These are phyloP conservation scores for Creolimax fragrantissima DNA, from an alignment of 78 protist genomes.

Conservation along the genomic window DNA sequence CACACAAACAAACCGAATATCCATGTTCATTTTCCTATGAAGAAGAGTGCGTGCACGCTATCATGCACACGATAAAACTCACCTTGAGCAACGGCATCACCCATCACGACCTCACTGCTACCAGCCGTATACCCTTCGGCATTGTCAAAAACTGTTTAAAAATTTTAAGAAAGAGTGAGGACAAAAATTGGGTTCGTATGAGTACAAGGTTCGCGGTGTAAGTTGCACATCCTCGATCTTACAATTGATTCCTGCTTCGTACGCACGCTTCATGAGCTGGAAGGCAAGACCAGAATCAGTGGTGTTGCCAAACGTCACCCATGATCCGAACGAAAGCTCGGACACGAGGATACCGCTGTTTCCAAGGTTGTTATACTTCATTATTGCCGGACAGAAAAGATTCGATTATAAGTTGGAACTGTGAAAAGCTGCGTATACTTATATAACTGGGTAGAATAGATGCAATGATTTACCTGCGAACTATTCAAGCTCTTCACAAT, in stretches of 20 bases:
- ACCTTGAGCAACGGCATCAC: slow-evolving; percentile 18
- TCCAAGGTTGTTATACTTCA: background rate
- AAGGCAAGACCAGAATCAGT: background rate
- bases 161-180: too few species aligned
- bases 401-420: too few species aligned
- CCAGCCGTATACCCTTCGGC: slow-evolving; percentile 29
- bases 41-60: too few species aligned
- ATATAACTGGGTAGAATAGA: too few species aligned
- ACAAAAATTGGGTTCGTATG: background rate
- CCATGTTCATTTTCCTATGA: too few species aligned
- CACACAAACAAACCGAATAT: too few species aligned
- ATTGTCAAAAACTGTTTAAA: slow-evolving; percentile 13
- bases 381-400: too few species aligned
- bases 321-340: slow-evolving; percentile 5
- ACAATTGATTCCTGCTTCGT: slow-evolving; percentile 25
- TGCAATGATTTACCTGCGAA: too few species aligned
- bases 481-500: too few species aligned
- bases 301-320: slow-evolving; percentile 19
- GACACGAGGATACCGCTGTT: background rate
- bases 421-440: too few species aligned
- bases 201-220: background rate
- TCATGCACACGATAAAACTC: too few species aligned
- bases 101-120: slow-evolving; percentile 28
- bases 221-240: background rate
- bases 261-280: slow-evolving; percentile 27